Percentiles rank a stretch among this genome's conserved stretches.
Evolutionary conservation across 352 stramenopile genomes (phyloP).

Genomic region (Phytophthora sojae): DNA sequence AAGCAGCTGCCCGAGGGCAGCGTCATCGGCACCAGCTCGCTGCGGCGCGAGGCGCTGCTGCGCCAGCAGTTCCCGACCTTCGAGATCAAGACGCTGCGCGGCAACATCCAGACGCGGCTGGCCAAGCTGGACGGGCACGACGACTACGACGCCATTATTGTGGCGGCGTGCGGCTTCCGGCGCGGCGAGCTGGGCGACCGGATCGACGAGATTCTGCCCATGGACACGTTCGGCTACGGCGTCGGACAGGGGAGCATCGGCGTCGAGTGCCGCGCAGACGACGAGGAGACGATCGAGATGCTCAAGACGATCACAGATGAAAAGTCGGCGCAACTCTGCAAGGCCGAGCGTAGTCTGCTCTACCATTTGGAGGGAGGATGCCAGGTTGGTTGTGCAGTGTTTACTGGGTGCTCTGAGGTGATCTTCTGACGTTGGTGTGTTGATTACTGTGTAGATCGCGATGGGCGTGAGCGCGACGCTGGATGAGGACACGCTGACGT

Average conservation of each 20-base stretch:
- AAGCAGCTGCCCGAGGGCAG: conserved; percentile 70
- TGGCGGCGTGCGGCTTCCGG: conserved; percentile 85
- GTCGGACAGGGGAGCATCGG: conserved; percentile 89
- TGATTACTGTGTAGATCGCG: conserved; percentile 55
- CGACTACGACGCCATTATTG: conserved; percentile 89
- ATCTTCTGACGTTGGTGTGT: conserved; percentile 15
- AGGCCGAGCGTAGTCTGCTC: conserved; percentile 83
- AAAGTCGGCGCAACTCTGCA: conserved; percentile 79
- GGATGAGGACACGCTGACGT: conserved; percentile 65
- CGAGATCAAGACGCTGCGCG: conserved; percentile 85
- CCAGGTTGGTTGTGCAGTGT: conserved; percentile 50
- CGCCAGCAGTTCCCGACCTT: conserved; percentile 73
- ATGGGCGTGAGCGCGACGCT: conserved; percentile 85
- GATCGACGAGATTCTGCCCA: conserved; percentile 79
- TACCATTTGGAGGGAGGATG: conserved; percentile 87
- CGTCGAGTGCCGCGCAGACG: conserved; percentile 80
- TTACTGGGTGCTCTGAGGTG: no score
- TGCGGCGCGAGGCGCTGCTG: conserved; percentile 85
- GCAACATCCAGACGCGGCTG: conserved; percentile 90
- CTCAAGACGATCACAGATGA: conserved; percentile 82
- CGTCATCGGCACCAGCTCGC: conserved; percentile 84
- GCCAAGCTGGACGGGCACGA: conserved; percentile 86
- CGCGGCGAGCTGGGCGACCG: conserved; percentile 72
- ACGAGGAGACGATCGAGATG: conserved; percentile 79
- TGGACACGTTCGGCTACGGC: conserved; percentile 81